phyloP scores from a whole-genome alignment of 495 filamentous ascomycete species.

The Aspergillus saccharolyticus region DNA sequence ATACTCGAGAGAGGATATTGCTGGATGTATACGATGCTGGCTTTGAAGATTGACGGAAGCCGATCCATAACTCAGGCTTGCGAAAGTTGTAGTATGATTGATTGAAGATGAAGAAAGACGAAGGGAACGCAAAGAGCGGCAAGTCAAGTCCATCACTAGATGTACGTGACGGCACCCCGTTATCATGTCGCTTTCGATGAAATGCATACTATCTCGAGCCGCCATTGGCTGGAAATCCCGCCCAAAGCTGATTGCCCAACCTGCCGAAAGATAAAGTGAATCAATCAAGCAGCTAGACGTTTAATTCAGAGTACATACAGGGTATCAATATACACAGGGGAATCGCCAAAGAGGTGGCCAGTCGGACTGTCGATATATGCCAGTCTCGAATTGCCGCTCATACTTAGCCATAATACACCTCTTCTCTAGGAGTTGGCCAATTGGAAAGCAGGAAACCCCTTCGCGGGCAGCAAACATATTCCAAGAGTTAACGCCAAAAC shows the following conservation, averaged over 20 bases:
- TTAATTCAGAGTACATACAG: slow-evolving; percentile 12
- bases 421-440: not conserved
- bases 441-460: not conserved
- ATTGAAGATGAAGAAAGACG: not conserved
- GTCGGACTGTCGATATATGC: not conserved
- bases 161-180: not conserved
- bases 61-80: not conserved
- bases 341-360: not conserved
- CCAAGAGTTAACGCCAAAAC: not conserved
- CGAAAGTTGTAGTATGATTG: not conserved
- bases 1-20: slow-evolving; percentile 1
- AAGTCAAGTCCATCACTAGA: not conserved
- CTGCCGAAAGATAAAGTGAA: no score
- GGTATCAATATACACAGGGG: slow-evolving; percentile 12
- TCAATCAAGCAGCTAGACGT: no score
- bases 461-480: not conserved
- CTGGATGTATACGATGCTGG: slow-evolving; percentile 1
- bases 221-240: slow-evolving; percentile 8
- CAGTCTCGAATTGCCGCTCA: not conserved
- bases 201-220: not conserved
- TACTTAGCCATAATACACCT: not conserved
- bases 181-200: not conserved
- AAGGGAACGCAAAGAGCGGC: not conserved
- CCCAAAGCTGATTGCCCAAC: slow-evolving; percentile 11
- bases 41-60: not conserved